Conservation (phyloP, 306 rosid genomes). For the Prunus armeniaca region DNA sequence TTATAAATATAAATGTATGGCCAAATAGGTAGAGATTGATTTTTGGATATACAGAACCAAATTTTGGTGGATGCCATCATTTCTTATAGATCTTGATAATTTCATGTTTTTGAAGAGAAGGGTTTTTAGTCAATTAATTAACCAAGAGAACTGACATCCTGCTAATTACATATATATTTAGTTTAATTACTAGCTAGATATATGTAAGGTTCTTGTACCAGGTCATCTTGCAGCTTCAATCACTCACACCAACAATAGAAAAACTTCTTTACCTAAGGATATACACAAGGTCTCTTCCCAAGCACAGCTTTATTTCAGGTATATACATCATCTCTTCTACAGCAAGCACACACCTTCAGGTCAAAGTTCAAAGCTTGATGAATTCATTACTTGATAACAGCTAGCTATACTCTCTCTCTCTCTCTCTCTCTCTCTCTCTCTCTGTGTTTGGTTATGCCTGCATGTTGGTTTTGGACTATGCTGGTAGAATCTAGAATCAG, state of each 20-base stretch:
- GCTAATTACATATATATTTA: background rate
- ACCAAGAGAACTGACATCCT: background rate
- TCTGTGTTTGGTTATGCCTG: background rate
- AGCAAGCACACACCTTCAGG: too few relatives aligned
- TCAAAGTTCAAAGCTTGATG: background rate
- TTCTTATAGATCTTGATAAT: constrained; percentile 12
- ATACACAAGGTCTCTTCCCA: background rate
- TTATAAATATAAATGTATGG: too few relatives aligned
- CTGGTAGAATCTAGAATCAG: background rate
- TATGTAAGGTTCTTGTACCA: constrained; percentile 36
- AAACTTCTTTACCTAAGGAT: background rate
- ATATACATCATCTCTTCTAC: background rate
- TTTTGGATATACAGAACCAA: too few relatives aligned
- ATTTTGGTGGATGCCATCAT: too few relatives aligned
- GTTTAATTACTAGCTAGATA: background rate
- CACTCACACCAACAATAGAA: constrained; percentile 72
- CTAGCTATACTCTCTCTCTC: background rate
- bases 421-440: background rate
- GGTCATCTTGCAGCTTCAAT: constrained; percentile 98
- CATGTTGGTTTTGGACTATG: constrained; percentile 6
- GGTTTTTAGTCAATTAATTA: background rate
- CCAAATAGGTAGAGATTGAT: too few relatives aligned
- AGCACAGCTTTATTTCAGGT: constrained; percentile 18
- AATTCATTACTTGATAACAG: background rate
- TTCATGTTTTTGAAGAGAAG: background rate